Conservation (phyloP, 139 green algal genomes). For the Ettlia oleoabundans region DNA sequence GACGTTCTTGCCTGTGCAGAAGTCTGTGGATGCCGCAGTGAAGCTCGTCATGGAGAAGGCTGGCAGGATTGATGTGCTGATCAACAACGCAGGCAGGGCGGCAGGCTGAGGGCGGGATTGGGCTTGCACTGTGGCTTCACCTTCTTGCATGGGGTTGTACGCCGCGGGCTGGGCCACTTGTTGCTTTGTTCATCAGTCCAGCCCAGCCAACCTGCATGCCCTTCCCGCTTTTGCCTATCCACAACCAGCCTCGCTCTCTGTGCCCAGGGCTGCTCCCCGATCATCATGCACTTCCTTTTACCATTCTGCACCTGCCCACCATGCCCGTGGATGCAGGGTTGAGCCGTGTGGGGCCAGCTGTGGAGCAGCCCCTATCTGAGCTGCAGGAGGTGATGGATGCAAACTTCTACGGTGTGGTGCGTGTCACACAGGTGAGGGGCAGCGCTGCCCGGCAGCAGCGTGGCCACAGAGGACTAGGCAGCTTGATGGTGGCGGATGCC, state of each 20-base stretch:
- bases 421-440: constrained; percentile 6
- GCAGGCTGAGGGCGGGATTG: not conserved
- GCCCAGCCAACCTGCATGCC: no score
- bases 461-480: not conserved
- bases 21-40: constrained; percentile 42
- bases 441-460: no score
- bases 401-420: constrained; percentile 53
- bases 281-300: no score
- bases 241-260: no score
- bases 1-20: not conserved
- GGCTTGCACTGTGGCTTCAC: no score
- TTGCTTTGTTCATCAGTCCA: no score
- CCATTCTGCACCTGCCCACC: not conserved
- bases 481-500: no score
- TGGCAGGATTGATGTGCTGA: constrained; percentile 49
- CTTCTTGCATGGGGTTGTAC: not conserved
- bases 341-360: constrained; percentile 48
- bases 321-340: constrained; percentile 33
- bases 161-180: no score
- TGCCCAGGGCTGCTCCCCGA: no score
- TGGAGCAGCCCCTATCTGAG: constrained; percentile 50
- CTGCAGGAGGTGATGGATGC: constrained; percentile 45
- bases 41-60: constrained; percentile 25
- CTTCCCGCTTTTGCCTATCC: no score
- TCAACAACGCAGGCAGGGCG: constrained; percentile 41